Base-by-base conservation (phyloP, 1,284 basidiomycete species). In the Golubevia pallescens region DNA sequence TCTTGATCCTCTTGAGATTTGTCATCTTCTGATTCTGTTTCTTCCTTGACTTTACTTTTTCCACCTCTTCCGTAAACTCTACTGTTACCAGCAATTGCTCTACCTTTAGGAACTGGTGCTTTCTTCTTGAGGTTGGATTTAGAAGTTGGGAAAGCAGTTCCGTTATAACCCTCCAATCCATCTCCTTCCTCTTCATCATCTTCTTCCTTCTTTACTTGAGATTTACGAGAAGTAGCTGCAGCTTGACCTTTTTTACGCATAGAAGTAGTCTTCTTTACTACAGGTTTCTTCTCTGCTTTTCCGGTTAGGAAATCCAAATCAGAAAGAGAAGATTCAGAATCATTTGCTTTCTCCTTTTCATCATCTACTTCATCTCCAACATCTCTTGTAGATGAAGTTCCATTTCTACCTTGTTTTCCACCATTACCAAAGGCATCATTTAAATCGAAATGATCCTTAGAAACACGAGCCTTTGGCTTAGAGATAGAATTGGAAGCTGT, bases 291-390 rank as follows among this genome's bases (percentile, higher is more conserved):
- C 10, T 48, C 16, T 16, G 42, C 16, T 16, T 48, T 48, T 48
- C 42, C 57, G 21, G 19, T 48, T 14, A 58, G 5, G 57, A 38
- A 34, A 24, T 58, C 57, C 57, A 58, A 58, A 48, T 58, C 57
- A 21, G 57, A 58, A 21, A 58, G 57, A 48, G 57, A 58, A 48
- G 34, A 34, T 19, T 34, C 34, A 48, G 48, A 58, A 24, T 58
- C 57, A 48, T 48, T 58, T 34, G 19, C 21, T n/a, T 58, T 21
- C 6, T 21, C 57, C 19, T 58, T 48, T 19, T 58, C n/a, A 19
- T 24, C 57, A 21, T 58, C 57, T 34, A 20, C 57, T 24, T 58
- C 42, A 13, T 48, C 42, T 48, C 16, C 16, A 48, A 48, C 42
- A 6, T 2, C 28, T 28, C 28, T 28, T 28, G 28, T 28, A 28